A percentile compares a stretch with the other conserved stretches of the same genome.
Evolutionary conservation across 75 land plant species (phyloP).

Genomic region (Azolla pinnata): DNA sequence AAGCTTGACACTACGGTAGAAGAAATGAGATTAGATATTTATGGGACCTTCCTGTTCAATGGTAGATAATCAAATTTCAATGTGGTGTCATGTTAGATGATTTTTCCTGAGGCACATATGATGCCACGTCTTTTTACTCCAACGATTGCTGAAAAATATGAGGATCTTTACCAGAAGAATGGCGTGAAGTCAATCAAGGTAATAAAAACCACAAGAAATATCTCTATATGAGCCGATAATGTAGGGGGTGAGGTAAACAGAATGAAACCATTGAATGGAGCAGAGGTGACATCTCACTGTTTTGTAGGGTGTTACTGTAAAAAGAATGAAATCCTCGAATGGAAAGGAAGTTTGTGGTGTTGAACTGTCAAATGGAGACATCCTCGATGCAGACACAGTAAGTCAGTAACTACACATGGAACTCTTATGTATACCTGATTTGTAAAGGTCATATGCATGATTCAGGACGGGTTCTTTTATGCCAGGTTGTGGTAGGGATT

Average conservation of each 20-base stretch:
- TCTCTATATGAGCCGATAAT: too few relatives aligned
- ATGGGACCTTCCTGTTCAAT: background rate
- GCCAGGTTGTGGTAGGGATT: conserved; percentile 77
- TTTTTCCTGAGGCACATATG: conserved; percentile 72
- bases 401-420: background rate
- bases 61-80: background rate
- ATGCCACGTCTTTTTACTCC: conserved; percentile 79
- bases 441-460: too few relatives aligned
- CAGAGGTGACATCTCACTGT: too few relatives aligned
- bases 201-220: too few relatives aligned
- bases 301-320: conserved; percentile 40
- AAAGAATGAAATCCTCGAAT: conserved; percentile 43
- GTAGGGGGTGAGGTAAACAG: too few relatives aligned
- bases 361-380: conserved; percentile 51
- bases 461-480: too few relatives aligned
- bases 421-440: background rate
- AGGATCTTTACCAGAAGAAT: conserved; percentile 46
- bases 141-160: conserved; percentile 60
- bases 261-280: too few relatives aligned
- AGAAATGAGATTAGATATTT: background rate
- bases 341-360: conserved; percentile 55
- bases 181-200: conserved; percentile 86
- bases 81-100: conserved; percentile 32
- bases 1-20: conserved; percentile 74
- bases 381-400: conserved; percentile 74